Evolutionary conservation across 371 early-diverging fungal species (phyloP), one percentile per base, ranked within the genome.

Genomic region (Syncephalastrum monosporum): DNA sequence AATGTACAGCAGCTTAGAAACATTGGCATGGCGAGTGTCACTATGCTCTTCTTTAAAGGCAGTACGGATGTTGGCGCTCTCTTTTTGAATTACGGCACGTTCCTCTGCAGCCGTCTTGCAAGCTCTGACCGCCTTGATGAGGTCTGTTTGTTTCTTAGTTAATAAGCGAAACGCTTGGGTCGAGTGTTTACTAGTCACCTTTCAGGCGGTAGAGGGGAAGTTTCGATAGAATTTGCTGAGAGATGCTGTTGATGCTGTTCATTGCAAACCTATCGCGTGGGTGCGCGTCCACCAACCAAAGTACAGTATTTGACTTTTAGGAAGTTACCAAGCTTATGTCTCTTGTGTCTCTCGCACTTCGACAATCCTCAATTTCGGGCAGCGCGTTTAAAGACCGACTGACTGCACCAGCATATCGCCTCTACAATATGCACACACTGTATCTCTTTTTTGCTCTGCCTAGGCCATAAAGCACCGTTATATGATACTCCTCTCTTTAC

Each of bases 21-120:
- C 91, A 69, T 96, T 97, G 65, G 89, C 82, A 65, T 93, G 89
- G 38, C 96, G 82, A 21, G 85, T 82, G 46, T 93, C 95, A 53
- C 77, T 75, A 68, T 90, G 88, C 65, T 92, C 95, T 54, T 94
- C 93, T 73, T 91, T 94, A 81, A 97, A 94, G 12, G 89, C 84
- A 14, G 97, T 95, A 64, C 99, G 86, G 67, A 98, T 94, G 54
- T 83, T 85, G n/a, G 99, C 99, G 42, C 91, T 90, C 73, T 98
- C 99, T 72, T 93, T 93, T 58, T 95, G 92, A 64, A 98, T 95
- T 42, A 98, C 95, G 5, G 91, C 91, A 56, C 98, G 86, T 76
- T 98, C 99, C 68, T 97, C 99, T n/a, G 99, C 96, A 43, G 95
- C 93, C 14, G 99, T 98, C 69, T 97, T 98, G 70, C 96, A 95